Evolutionary conservation across 1,284 basidiomycete species (phyloP).

Genomic region (Cryptococcus sp.): DNA sequence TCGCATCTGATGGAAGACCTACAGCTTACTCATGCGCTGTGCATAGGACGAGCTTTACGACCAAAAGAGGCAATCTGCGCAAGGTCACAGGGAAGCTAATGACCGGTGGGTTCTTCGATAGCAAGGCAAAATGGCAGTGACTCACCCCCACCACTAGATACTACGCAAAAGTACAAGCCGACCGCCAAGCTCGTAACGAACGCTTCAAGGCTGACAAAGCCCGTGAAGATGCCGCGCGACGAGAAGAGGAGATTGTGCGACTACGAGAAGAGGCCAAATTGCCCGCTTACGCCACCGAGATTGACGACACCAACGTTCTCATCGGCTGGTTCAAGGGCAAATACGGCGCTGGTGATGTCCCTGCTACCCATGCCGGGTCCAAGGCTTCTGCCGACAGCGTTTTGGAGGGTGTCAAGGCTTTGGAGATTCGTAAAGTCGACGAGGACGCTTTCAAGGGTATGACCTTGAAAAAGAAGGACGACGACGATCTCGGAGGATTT

Average conservation of each 20-base stretch:
- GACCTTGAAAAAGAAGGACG: slow-evolving; percentile 85
- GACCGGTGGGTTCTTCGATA: slow-evolving; percentile 58
- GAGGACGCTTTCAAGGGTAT: slow-evolving; percentile 65
- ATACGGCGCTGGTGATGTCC: slow-evolving; percentile 55
- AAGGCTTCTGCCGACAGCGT: slow-evolving; percentile 50
- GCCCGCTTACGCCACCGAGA: slow-evolving; percentile 89
- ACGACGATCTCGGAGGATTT: slow-evolving; percentile 82
- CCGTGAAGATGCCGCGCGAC: slow-evolving; percentile 79
- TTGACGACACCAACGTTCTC: slow-evolving; percentile 78
- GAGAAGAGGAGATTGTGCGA: slow-evolving; percentile 74
- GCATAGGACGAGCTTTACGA: slow-evolving; percentile 67
- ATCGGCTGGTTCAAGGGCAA: slow-evolving; percentile 87
- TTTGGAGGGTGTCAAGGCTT: slow-evolving; percentile 72
- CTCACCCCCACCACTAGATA: slow-evolving; percentile 52
- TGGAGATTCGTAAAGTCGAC: slow-evolving; percentile 84
- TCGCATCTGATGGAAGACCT: neutral
- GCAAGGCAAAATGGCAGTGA: neutral
- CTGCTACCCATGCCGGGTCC: slow-evolving; percentile 40
- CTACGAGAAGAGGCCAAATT: slow-evolving; percentile 86
- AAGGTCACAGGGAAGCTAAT: slow-evolving; percentile 74
- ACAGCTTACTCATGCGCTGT: slow-evolving; percentile 7
- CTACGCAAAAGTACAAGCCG: slow-evolving; percentile 75
- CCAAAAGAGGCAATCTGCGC: slow-evolving; percentile 73
- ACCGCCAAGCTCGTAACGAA: slow-evolving; percentile 77
- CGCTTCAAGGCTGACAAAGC: slow-evolving; percentile 75